Base-by-base conservation (phyloP, 1,284 basidiomycete genomes). In the Trametes pubescens region DNA sequence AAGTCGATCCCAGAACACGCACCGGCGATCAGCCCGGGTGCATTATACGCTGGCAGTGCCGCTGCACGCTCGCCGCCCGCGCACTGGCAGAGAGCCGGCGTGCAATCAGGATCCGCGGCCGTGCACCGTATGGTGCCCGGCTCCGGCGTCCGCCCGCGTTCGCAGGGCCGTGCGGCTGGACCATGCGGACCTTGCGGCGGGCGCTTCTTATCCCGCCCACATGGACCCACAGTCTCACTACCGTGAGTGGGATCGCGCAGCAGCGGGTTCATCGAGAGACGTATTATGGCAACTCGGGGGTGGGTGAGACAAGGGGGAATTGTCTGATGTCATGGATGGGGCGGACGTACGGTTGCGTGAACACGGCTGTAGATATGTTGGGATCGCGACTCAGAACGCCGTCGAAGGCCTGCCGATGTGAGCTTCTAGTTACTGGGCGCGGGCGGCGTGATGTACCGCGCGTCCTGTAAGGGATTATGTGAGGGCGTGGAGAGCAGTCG, bases 181-280 rank as follows among this genome's bases (percentile, higher is more conserved):
- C 11, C 37, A 38, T 38, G 37, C 44, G 44, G 44, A 21, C 44
- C 2, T 47, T 7, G 22, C 49, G 43, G 32, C 22, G 46, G 35
- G 44, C 46, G 32, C 35, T 22, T 43, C 46, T 16, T 2, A 24
- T 44, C 29, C 29, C 26, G 59, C 57, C 62, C 54, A 67, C 66
- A 65, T 62, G 62, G 66, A 67, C 66, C 66, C 60, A 67, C 66
- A 66, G 29, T 32, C 29, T 3, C 29, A 8, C 29, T n/a, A 8
- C 29, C 29, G 29, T 8, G 29, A 32, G 29, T 32, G 29, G 29
- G 29, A 32, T 32, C 29, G 29, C 29, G 29, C 29, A 32, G 29
- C 29, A 8, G 29, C 8, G 29, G 29, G 29, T 8, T 8, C 29
- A 32, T 32, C 8, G 4, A 8, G 29, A 32, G 29, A 32, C 29